Conservation (phyloP, 129 eudicot genomes). For the Dittrichia graveolens region DNA sequence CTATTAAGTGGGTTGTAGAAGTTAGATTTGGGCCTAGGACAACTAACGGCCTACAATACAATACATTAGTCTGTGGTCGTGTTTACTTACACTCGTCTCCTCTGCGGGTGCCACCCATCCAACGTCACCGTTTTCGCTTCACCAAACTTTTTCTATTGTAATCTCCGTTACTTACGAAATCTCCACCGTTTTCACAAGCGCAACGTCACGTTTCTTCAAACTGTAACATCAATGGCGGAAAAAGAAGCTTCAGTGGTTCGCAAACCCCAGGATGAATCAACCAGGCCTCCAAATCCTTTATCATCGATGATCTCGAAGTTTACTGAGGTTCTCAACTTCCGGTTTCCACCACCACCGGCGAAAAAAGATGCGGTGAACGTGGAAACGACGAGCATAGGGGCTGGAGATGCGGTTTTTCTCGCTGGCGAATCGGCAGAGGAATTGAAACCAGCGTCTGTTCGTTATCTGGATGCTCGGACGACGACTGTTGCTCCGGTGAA, state of each 20-base stretch:
- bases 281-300: conserved; percentile 36
- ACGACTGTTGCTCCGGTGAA: conserved; percentile 48
- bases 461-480: conserved; percentile 34
- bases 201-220: conserved; percentile 3
- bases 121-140: not conserved
- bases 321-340: conserved; percentile 29
- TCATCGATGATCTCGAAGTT: conserved; percentile 38
- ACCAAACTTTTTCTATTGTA: conserved; percentile 3
- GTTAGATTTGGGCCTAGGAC: no score
- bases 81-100: conserved; percentile 23
- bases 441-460: conserved; percentile 40
- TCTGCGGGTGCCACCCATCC: conserved; percentile 16
- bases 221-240: conserved; percentile 39
- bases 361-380: conserved; percentile 20
- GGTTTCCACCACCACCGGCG: conserved; percentile 34
- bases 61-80: no score
- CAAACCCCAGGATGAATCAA: conserved; percentile 11
- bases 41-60: no score
- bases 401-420: not conserved
- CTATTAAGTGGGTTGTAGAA: no score
- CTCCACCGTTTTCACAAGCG: not conserved
- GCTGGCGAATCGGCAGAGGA: conserved; percentile 14
- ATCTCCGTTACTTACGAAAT: conserved; percentile 7
- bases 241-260: conserved; percentile 4
- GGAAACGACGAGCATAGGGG: conserved; percentile 4